A percentile compares a stretch with the other conserved stretches of the same genome.
phyloP scores from a whole-genome alignment of 352 stramenopile species.

The Phytopythium ostracodes region DNA sequence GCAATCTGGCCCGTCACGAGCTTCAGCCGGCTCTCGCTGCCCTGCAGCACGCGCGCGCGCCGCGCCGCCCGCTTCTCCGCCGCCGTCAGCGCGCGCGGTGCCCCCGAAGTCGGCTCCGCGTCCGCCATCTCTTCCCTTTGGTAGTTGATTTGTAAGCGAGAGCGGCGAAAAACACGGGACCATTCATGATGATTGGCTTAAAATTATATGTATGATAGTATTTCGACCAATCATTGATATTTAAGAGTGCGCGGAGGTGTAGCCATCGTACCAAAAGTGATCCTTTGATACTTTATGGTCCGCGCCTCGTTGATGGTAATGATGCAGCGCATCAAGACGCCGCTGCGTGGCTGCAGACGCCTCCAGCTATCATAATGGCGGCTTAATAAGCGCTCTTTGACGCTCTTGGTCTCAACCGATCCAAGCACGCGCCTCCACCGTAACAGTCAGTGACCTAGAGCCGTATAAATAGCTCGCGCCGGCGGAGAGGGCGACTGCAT shows the following conservation, averaged over 20 bases:
- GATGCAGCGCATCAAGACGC: too few relatives aligned
- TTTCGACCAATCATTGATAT: background rate
- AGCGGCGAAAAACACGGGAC: too few relatives aligned
- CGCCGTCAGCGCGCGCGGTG: slow-evolving; percentile 15
- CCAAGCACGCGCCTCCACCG: background rate
- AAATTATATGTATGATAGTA: background rate
- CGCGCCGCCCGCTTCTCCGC: slow-evolving; percentile 65
- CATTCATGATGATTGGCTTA: background rate
- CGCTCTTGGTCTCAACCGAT: background rate
- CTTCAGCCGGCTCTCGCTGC: slow-evolving; percentile 57
- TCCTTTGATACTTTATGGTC: too few relatives aligned
- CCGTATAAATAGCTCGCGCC: background rate
- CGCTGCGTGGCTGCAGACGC: too few relatives aligned
- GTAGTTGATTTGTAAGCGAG: background rate
- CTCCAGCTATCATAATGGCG: too few relatives aligned
- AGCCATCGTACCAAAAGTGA: slow-evolving; percentile 1
- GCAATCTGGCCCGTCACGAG: slow-evolving; percentile 61
- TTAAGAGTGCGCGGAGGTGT: background rate
- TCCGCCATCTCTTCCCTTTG: background rate
- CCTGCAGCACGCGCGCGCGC: slow-evolving; percentile 57
- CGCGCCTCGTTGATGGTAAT: too few relatives aligned
- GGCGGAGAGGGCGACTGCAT: background rate
- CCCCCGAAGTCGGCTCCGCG: background rate
- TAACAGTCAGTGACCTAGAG: background rate
- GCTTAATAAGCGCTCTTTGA: too few relatives aligned